Percentiles rank a stretch among this genome's conserved stretches.
These are phyloP conservation scores for Coniochaeta pulveracea DNA, from an alignment of 2,329 filamentous ascomycete genomes.

Conservation along the genomic window DNA sequence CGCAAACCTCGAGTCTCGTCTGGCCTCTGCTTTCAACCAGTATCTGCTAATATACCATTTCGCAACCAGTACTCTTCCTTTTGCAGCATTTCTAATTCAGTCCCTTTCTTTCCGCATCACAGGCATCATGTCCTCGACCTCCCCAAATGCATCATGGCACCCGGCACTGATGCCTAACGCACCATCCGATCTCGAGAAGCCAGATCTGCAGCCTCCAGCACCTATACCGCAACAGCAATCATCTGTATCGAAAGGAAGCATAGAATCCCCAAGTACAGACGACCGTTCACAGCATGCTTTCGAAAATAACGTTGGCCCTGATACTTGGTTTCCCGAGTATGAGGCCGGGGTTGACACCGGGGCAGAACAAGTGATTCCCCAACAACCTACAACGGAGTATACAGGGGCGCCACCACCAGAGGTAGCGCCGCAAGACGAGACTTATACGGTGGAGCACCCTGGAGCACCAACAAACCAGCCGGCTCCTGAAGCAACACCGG, in stretches of 20 bases:
- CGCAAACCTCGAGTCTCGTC: constrained; percentile 1
- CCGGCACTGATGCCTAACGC: constrained; percentile 39
- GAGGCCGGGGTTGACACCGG: constrained; percentile 12
- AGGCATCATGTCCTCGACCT: constrained; percentile 29
- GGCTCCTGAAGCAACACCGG: constrained; percentile 4
- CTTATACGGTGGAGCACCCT: not conserved
- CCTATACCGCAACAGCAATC: constrained; percentile 4
- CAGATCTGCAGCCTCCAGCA: constrained; percentile 3
- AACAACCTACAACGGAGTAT: not conserved
- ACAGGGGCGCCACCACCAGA: not conserved
- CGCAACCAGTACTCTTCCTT: not conserved
- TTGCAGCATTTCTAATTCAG: not conserved
- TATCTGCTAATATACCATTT: no score
- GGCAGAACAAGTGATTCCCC: not conserved
- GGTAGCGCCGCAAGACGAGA: not conserved
- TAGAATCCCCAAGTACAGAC: constrained; percentile 1
- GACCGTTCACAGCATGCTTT: constrained; percentile 6
- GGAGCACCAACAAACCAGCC: no score
- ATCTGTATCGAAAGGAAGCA: constrained; percentile 1
- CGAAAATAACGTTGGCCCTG: constrained; percentile 8
- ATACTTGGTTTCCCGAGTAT: constrained; percentile 21
- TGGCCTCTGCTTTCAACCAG: constrained; percentile 1
- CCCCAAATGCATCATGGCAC: constrained; percentile 34
- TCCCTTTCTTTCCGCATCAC: not conserved
- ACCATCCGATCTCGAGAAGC: constrained; percentile 10